Base-by-base conservation (phyloP, 768 basidiomycete species). In the Boletus vermiculosoides region DNA sequence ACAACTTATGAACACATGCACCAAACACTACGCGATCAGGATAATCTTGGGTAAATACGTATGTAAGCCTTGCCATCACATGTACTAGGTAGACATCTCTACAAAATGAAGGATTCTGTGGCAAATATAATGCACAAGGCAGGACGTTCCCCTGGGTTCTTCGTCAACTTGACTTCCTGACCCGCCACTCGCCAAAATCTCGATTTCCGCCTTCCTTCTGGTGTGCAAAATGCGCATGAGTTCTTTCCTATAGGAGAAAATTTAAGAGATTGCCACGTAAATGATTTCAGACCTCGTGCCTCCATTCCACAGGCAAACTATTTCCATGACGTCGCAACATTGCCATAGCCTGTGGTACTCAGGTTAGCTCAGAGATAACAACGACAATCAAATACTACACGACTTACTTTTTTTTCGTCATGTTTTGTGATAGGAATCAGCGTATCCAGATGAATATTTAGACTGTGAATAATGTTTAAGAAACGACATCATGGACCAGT, bases 131-230 rank as follows among this genome's bases (percentile, higher is more conserved):
- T 61, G 63, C 53, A 65, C 60, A 3, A 72, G 63, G 45, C 42
- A 34, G 2, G 65, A 53, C 13, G 59, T 48, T 31, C 63, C 63
- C n/a, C 52, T 58, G 23, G 22, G 46, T 16, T 49, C 58, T 39
- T 57, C 61, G 12, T 9, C 18, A 5, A 13, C 42, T 23, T 50
- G 60, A 45, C 33, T 34, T 45, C 40, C 58, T 7, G 54, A 48
- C 34, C 53, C 45, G 11, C 52, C 47, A 7, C 55, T 52, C 12
- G 69, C 33, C 60, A 92, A 66, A 41, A 90, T 78, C 68, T 98
- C 92, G 46, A 95, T 95, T 72, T 98, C 96, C 4, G 95, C 95
- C 72, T 98, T 98, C 45, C 86, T 83, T n/a, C 90, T 83, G 5
- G 74, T 77, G 66, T 90, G 85, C 36, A 98, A 71, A 82, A 97